These are phyloP conservation scores for Stephania japonica DNA, from an alignment of 164 flowering plant genomes.

Conservation along the genomic window DNA sequence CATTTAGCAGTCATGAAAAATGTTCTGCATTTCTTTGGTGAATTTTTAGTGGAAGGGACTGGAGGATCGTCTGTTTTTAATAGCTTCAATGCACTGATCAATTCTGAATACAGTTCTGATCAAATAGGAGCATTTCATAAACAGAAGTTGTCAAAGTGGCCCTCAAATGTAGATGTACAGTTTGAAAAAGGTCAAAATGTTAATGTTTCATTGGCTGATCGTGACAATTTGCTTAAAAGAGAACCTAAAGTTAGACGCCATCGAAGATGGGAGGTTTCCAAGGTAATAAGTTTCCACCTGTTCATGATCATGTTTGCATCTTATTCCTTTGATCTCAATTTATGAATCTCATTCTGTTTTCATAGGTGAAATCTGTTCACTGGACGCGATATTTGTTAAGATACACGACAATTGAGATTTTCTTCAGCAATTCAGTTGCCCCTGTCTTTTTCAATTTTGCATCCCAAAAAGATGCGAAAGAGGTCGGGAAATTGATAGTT, in stretches of 20 bases:
- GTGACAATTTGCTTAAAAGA: constrained; percentile 27
- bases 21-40: constrained; percentile 79
- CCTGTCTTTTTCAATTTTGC: constrained; percentile 84
- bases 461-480: constrained; percentile 79
- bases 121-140: constrained; percentile 32
- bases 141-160: constrained; percentile 41
- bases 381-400: constrained; percentile 96
- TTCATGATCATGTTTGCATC: neutral
- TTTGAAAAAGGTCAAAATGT: constrained; percentile 36
- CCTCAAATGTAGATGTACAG: constrained; percentile 29
- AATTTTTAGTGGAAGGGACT: constrained; percentile 91
- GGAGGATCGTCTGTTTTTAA: constrained; percentile 83
- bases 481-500: constrained; percentile 79
- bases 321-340: constrained; percentile 1
- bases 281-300: constrained; percentile 36
- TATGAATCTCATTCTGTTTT: constrained; percentile 14
- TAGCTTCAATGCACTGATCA: constrained; percentile 30
- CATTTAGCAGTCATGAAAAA: constrained; percentile 71
- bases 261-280: constrained; percentile 74
- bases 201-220: constrained; percentile 25
- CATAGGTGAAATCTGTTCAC: constrained; percentile 83
- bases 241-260: constrained; percentile 63
- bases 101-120: constrained; percentile 40
- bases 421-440: constrained; percentile 72
- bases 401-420: constrained; percentile 86